Base-by-base conservation (phyloP, 768 basidiomycete genomes). In the Hygrocybe coccinea region DNA sequence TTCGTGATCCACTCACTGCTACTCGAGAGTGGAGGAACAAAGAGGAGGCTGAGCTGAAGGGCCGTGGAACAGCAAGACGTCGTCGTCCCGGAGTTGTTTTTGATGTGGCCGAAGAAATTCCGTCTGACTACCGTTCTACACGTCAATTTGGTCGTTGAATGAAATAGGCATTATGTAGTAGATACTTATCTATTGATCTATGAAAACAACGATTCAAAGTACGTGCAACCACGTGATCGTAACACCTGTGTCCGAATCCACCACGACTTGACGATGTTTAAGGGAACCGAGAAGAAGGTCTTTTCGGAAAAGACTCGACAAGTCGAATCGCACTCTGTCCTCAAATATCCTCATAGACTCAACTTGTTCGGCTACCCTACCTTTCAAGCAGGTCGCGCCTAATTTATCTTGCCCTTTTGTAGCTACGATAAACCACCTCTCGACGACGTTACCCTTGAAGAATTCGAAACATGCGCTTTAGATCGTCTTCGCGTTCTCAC, bases 391-490 rank as follows among this genome's bases (percentile, higher is more conserved):
- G 43, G 51, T 38, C 53, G 36, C 49, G 24, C 38, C 54, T 43
- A 43, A 57, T 61, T 52, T n/a, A n/a, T n/a, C 55, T 49, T 51
- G 17, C 38, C 44, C 19, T 15, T 54, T 19, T 24, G 9, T 52
- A 97, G 94, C 70, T 98, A 99, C 65, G 87, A 95, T 62, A 73
- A 66, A 15, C 91, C 95, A 19, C 97, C 97, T 17, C 69, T 79
- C 14, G 86, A 85, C 54, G 93, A 98, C 64, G 86, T 98, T 17
- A 93, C 93, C 1, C 76, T 98, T 15, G 97, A 98, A 67, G 90
- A 97, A 59, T 99, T 99, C 62, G 97, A 99, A 68, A 85, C 79
- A 2, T 90, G 80, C 66, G 97, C 97, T 0, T 77, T 99, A 19
- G 85, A 95, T 61, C 77, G 97, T 36, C 79, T 99, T 33, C 84